Evolutionary conservation across 2,329 filamentous ascomycete species (phyloP).

Genomic region (Coniochaeta sp.): DNA sequence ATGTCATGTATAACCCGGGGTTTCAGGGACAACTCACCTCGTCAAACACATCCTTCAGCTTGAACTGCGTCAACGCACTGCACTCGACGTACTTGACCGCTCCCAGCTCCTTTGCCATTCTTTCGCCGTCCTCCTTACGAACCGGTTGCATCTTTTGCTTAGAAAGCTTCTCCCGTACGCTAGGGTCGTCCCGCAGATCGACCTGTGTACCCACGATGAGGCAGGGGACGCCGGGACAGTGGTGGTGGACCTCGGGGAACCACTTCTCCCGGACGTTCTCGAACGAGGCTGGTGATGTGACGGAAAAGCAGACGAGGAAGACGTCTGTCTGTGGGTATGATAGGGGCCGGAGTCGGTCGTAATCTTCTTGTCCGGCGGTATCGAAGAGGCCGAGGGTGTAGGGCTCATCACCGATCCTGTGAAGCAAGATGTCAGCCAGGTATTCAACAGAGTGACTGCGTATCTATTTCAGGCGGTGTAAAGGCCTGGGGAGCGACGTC

Average conservation of each 20-base stretch:
- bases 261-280: constrained; percentile 99
- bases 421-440: neutral
- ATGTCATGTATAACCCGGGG: no score
- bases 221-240: constrained; percentile 96
- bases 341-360: constrained; percentile 90
- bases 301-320: constrained; percentile 97
- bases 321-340: constrained; percentile 99
- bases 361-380: constrained; percentile 99
- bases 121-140: constrained; percentile 84
- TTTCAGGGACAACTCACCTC: constrained; percentile 83
- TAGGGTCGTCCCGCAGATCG: constrained; percentile 84
- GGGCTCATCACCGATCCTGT: constrained; percentile 96
- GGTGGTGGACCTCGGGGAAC: constrained; percentile 98
- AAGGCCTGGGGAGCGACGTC: neutral
- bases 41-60: constrained; percentile 98
- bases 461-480: neutral
- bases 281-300: constrained; percentile 94
- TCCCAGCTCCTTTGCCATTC: constrained; percentile 94
- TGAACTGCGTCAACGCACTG: constrained; percentile 95
- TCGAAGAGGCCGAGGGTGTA: constrained; percentile 97
- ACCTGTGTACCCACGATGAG: constrained; percentile 97
- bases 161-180: constrained; percentile 81
- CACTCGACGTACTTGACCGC: constrained; percentile 99
- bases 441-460: neutral
- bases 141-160: constrained; percentile 97